Evolutionary conservation across 2,329 filamentous ascomycete genomes (phyloP).

Genomic region (Aspergillus novoparasiticus): DNA sequence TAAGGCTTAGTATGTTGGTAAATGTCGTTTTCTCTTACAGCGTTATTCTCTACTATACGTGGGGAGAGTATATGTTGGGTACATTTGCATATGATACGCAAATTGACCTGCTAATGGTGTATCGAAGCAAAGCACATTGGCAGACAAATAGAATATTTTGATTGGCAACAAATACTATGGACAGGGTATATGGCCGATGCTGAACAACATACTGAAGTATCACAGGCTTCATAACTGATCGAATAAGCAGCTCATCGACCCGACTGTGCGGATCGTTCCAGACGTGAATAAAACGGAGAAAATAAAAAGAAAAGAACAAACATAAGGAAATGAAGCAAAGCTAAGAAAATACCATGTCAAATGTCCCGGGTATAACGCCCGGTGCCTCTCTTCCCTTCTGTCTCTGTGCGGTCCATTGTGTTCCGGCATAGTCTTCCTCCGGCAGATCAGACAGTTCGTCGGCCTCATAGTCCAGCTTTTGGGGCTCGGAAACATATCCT

Average conservation of each 20-base stretch:
- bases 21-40: neutral
- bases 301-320: neutral
- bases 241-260: constrained; percentile 1
- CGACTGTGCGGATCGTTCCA: neutral
- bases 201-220: neutral
- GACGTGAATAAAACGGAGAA: neutral
- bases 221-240: constrained; percentile 2
- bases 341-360: neutral
- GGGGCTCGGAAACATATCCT: neutral
- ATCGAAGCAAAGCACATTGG: neutral
- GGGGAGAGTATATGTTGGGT: neutral
- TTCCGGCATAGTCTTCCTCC: neutral
- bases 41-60: neutral
- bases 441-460: neutral
- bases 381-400: neutral
- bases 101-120: neutral
- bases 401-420: neutral
- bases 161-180: neutral
- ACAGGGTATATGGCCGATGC: constrained; percentile 6
- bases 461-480: neutral
- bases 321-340: neutral
- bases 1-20: neutral
- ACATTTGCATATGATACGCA: neutral
- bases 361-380: neutral
- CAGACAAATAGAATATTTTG: neutral